Conservation (phyloP, 352 stramenopile genomes). For the Globisporangium lucens region DNA sequence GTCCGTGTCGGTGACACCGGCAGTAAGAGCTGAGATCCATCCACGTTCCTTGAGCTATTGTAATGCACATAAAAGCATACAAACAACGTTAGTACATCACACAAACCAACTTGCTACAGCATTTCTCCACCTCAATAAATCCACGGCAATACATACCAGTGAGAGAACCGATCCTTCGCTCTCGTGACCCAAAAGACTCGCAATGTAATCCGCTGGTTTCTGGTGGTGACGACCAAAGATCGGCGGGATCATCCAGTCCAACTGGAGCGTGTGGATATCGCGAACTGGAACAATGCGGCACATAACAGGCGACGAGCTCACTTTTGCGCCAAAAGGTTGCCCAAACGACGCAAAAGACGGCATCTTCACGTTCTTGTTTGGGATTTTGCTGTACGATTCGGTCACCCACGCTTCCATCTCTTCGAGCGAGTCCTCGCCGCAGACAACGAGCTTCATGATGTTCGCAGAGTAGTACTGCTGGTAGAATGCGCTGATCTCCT, state of each 20-base stretch:
- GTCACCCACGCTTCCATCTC: constrained; percentile 64
- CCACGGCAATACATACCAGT: constrained; percentile 35
- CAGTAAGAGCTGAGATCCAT: constrained; percentile 76
- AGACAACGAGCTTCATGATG: constrained; percentile 85
- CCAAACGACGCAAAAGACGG: constrained; percentile 42
- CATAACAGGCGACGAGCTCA: constrained; percentile 38
- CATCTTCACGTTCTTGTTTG: constrained; percentile 46
- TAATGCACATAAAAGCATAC: background rate
- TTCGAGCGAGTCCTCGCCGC: constrained; percentile 68
- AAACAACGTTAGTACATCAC: background rate
- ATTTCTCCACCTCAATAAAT: background rate
- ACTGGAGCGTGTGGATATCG: constrained; percentile 72
- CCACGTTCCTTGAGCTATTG: constrained; percentile 67
- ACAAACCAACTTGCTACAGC: background rate
- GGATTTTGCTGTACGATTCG: constrained; percentile 56
- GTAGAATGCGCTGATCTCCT: constrained; percentile 66
- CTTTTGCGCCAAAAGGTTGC: constrained; percentile 46
- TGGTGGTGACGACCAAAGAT: constrained; percentile 66
- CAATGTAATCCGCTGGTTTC: constrained; percentile 79
- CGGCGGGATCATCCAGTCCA: constrained; percentile 77
- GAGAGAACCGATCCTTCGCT: constrained; percentile 80
- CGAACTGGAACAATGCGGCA: constrained; percentile 73
- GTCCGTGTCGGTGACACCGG: constrained; percentile 67
- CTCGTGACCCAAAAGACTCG: constrained; percentile 78
- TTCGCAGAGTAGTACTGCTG: constrained; percentile 72